Base-by-base conservation (phyloP, 176 grass and related monocot genomes). In the Oryza nivara region DNA sequence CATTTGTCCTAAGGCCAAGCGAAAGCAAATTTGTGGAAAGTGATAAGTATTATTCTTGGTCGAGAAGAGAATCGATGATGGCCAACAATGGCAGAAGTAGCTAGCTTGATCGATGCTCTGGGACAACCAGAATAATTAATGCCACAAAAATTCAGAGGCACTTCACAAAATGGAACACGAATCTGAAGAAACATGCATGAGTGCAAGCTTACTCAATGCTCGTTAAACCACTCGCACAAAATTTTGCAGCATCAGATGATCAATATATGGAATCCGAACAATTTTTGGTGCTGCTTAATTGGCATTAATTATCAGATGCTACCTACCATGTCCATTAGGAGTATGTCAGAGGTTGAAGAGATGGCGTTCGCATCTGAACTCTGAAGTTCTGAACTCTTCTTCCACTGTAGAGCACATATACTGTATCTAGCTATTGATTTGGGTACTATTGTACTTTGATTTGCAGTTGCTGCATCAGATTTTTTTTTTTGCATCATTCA, bases 81-180 rank as follows among this genome's bases (percentile, higher is more conserved):
- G 17, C 54, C 19, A 58, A 7, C 54, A 58, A 58, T 19, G 16
- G 54, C 15, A 7, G 19, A 1, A 58, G 17, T 8, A 20, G 17
- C 54, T 58, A 58, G 54, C 54, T 20, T 8, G 64, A 63, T 34
- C 38, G 19, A 73, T 64, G 40, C 77, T 85, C 74, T 20, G 48
- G 10, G 67, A 49, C 75, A 47, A 41, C 17, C 19, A 72, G 54
- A 79, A 73, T 72, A 41, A 15, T 38, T 38, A 5, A 38, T 72
- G 43, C 23, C 70, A 60, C 19, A 9, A 7, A 46, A 72, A 72
- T 20, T 68, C 28, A 72, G n/a, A 46, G 12, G n/a, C 43, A 15
- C 13, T 23, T 22, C 0, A 7, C 11, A 48, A 26, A 26, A 28
- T 6, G 43, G 54, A 60, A 48, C 6, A 41, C n/a, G 11, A 73